Evolutionary conservation across 371 early-diverging fungal species (phyloP).

Genomic region (Capillidium heterosporum): DNA sequence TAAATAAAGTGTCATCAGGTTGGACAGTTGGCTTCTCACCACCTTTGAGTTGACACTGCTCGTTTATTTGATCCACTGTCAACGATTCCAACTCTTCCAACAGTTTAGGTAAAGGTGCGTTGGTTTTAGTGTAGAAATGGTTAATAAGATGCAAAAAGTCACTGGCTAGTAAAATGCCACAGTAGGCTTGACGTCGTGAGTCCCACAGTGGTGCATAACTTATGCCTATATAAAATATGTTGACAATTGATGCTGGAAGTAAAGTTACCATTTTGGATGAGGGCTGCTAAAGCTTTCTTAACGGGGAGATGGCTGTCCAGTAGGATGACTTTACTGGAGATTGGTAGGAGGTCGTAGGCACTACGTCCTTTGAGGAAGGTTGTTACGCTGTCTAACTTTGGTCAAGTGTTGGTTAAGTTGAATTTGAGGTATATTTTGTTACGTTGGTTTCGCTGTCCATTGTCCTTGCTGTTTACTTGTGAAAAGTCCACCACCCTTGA

Average conservation of each 20-base stretch:
- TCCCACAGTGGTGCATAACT: slow-evolving; percentile 89
- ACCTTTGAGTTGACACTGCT: slow-evolving; percentile 29
- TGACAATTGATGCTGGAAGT: neutral
- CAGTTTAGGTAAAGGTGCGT: slow-evolving; percentile 33
- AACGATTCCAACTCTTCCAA: slow-evolving; percentile 69
- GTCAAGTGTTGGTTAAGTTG: no score
- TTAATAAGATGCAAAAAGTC: slow-evolving; percentile 85
- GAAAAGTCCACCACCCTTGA: no score
- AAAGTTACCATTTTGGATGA: slow-evolving; percentile 73
- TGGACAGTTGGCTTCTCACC: slow-evolving; percentile 25
- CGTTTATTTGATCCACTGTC: slow-evolving; percentile 50
- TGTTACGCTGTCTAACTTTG: slow-evolving; percentile 11
- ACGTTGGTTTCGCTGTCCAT: no score
- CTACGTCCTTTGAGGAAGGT: slow-evolving; percentile 27
- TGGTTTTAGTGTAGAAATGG: slow-evolving; percentile 65
- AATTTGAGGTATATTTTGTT: no score
- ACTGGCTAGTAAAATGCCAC: slow-evolving; percentile 83
- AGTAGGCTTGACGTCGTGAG: slow-evolving; percentile 51
- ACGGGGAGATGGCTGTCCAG: slow-evolving; percentile 78
- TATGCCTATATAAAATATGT: slow-evolving; percentile 34
- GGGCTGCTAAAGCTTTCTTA: slow-evolving; percentile 76
- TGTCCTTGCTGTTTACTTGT: no score
- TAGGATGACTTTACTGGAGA: slow-evolving; percentile 74
- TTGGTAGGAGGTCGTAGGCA: slow-evolving; percentile 71
- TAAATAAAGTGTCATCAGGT: slow-evolving; percentile 69